A percentile compares a stretch with the other conserved stretches of the same genome.
phyloP scores from a whole-genome alignment of 2,329 filamentous ascomycete genomes.

The Calonectria naviculata region DNA sequence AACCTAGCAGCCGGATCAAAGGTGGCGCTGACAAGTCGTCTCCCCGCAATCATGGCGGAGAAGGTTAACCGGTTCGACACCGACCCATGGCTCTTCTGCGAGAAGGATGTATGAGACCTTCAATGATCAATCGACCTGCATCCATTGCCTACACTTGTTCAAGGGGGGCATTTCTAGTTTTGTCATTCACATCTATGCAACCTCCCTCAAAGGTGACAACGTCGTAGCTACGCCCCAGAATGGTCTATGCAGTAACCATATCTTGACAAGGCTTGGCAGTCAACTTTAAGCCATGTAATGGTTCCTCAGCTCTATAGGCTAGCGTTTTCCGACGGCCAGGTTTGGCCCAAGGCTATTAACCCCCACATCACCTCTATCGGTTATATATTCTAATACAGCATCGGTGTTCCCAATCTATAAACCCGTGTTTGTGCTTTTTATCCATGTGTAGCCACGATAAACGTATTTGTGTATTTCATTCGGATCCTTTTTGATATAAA shows the following conservation, averaged over 20 bases:
- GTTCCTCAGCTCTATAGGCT: neutral
- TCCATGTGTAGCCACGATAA: neutral
- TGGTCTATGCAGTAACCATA: neutral
- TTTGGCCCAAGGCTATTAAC: neutral
- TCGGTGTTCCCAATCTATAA: neutral
- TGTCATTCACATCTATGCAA: neutral
- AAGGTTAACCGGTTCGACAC: slow-evolving; percentile 23
- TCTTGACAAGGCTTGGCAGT: neutral
- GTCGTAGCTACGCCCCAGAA: neutral
- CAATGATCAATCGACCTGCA: slow-evolving; percentile 4
- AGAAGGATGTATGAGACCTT: neutral
- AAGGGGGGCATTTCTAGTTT: neutral
- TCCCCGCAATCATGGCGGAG: slow-evolving; percentile 17
- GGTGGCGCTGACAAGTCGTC: neutral
- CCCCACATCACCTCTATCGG: neutral
- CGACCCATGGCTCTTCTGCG: slow-evolving; percentile 6
- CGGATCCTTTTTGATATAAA: neutral
- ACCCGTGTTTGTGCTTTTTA: too few species aligned
- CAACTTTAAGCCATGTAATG: neutral
- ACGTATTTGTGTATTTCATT: too few species aligned
- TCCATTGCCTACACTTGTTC: neutral
- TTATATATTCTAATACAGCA: neutral
- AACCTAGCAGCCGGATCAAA: neutral
- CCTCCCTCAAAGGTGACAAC: neutral
- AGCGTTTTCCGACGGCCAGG: slow-evolving; percentile 20